Conservation (phyloP, 768 basidiomycete species). For the Rhodotorula paludigena region DNA sequence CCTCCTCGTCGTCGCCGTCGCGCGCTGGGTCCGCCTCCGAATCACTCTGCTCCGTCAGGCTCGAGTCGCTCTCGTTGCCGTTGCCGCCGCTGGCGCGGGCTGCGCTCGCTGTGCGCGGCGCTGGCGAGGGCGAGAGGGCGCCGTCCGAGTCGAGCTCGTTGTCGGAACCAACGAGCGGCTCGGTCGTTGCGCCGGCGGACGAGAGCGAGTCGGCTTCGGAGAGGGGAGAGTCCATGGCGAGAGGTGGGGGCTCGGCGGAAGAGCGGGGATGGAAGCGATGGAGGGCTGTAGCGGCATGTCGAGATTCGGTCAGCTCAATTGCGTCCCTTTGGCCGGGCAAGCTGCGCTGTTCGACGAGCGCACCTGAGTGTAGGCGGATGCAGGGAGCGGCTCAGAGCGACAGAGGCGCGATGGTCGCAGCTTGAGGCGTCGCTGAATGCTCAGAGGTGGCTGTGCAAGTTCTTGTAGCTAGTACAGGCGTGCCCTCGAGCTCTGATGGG, state of each 20-base stretch:
- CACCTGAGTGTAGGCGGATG: background rate
- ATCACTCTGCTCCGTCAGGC: conserved; percentile 31
- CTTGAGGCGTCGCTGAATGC: no score
- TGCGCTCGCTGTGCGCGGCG: background rate
- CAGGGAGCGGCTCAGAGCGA: background rate
- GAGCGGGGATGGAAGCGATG: background rate
- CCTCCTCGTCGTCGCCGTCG: background rate
- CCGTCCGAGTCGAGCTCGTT: conserved; percentile 15
- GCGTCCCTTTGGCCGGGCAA: no score
- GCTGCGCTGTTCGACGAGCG: background rate
- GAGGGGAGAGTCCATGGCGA: conserved; percentile 26
- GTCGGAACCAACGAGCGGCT: conserved; percentile 31
- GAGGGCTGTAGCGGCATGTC: no score
- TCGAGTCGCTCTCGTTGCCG: conserved; percentile 33
- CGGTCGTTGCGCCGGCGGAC: conserved; percentile 35
- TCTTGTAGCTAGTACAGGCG: no score
- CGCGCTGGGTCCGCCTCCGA: background rate
- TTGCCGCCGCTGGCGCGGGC: background rate
- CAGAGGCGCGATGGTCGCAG: no score
- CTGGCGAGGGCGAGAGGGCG: conserved; percentile 7
- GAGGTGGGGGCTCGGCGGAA: background rate
- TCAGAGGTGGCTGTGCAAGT: no score
- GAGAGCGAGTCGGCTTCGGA: conserved; percentile 36
- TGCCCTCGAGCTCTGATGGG: no score
- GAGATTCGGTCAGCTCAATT: background rate